Conservation (phyloP, 1,139 yeast species). For the Geotrichum candidum region DNA sequence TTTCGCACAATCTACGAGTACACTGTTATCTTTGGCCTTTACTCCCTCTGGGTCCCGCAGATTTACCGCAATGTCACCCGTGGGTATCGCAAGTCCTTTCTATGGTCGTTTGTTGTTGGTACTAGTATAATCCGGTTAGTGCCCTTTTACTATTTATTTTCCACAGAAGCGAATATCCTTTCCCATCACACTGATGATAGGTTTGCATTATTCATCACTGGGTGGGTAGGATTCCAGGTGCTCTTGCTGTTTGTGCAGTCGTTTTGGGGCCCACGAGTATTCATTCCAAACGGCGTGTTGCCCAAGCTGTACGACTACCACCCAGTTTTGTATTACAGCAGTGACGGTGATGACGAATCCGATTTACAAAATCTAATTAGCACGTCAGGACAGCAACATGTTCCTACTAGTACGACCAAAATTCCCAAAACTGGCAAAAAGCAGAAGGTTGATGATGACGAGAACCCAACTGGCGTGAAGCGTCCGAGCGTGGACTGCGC, state of each 20-base stretch:
- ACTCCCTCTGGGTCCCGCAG: conserved; percentile 89
- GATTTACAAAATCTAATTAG: conserved; percentile 48
- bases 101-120: conserved; percentile 66
- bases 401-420: neutral
- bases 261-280: conserved; percentile 70
- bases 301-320: conserved; percentile 82
- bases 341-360: conserved; percentile 25
- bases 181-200: conserved; percentile 53
- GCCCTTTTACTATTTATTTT: conserved; percentile 60
- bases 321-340: conserved; percentile 52
- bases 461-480: neutral
- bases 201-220: conserved; percentile 42
- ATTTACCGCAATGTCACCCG: conserved; percentile 69
- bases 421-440: neutral
- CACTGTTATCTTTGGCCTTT: conserved; percentile 44
- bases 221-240: conserved; percentile 57
- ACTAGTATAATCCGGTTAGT: conserved; percentile 54
- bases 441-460: neutral
- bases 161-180: conserved; percentile 40
- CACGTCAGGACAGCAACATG: conserved; percentile 12
- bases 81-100: conserved; percentile 53
- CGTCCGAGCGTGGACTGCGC: conserved; percentile 58
- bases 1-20: conserved; percentile 56
- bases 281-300: conserved; percentile 65
- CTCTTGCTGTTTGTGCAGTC: conserved; percentile 54